Evolutionary conservation across 371 early-diverging fungal genomes (phyloP).

Genomic region (Dentiscutata heterogama): DNA sequence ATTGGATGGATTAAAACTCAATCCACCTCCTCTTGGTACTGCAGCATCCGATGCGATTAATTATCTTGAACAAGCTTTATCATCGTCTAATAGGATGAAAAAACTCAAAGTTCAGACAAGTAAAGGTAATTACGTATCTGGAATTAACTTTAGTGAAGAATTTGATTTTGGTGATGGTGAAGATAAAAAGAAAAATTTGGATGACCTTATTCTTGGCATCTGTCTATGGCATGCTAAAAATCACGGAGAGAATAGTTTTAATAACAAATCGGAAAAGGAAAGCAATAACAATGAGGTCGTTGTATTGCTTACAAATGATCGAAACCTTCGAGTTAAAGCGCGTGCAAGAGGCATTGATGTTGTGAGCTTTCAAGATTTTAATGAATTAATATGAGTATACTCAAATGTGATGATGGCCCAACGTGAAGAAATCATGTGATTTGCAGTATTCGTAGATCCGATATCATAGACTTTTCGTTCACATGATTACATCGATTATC

Average conservation of each 20-base stretch:
- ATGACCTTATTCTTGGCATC: conserved; percentile 70
- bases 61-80: conserved; percentile 60
- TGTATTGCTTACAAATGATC: conserved; percentile 73
- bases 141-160: conserved; percentile 71
- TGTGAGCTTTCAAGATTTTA: conserved; percentile 53
- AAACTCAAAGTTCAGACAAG: conserved; percentile 70
- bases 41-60: conserved; percentile 63
- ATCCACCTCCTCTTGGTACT: conserved; percentile 65
- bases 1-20: conserved; percentile 69
- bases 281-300: conserved; percentile 45
- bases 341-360: conserved; percentile 72
- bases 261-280: background rate
- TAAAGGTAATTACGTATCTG: conserved; percentile 71
- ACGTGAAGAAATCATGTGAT: too few relatives aligned
- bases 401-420: too few relatives aligned
- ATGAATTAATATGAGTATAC: background rate
- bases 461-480: too few relatives aligned
- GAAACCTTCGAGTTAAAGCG: conserved; percentile 74
- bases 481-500: too few relatives aligned
- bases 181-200: conserved; percentile 71
- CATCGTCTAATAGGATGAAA: conserved; percentile 45
- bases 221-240: conserved; percentile 66
- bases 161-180: conserved; percentile 63
- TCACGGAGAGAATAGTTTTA: conserved; percentile 45
- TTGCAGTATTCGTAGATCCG: too few relatives aligned